Evolutionary conservation across 768 basidiomycete species (phyloP).

Genomic region (Pulveroboletus ravenelii): DNA sequence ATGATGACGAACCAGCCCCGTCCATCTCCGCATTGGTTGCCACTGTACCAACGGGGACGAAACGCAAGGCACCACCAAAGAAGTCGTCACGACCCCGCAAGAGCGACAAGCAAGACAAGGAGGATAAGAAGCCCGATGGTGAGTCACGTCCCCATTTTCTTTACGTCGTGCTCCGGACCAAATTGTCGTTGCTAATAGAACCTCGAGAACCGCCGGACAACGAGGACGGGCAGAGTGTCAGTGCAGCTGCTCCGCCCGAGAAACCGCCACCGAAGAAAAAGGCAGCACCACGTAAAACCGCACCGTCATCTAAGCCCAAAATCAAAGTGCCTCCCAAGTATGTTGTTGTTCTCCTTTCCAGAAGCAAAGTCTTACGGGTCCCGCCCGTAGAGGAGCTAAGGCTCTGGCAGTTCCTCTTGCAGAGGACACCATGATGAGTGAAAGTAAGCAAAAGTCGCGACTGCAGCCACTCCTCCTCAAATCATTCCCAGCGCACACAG

Average conservation of each 20-base stretch:
- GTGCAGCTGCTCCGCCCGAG: slow-evolving; percentile 22
- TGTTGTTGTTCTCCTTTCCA: slow-evolving; percentile 1
- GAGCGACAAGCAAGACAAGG: slow-evolving; percentile 42
- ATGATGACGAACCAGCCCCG: slow-evolving; percentile 48
- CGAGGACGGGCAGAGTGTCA: slow-evolving; percentile 18
- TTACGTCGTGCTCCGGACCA: slow-evolving; percentile 13
- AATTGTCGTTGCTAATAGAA: slow-evolving; percentile 20
- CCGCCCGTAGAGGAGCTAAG: slow-evolving; percentile 28
- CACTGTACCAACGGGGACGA: slow-evolving; percentile 36
- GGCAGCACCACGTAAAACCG: slow-evolving; percentile 39
- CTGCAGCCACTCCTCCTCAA: slow-evolving; percentile 1
- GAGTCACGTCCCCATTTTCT: slow-evolving; percentile 28
- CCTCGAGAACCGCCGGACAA: slow-evolving; percentile 27
- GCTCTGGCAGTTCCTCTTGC: slow-evolving; percentile 32
- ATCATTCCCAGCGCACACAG: slow-evolving; percentile 46
- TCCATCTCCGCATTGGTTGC: slow-evolving; percentile 26
- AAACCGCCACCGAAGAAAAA: slow-evolving; percentile 48
- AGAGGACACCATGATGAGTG: slow-evolving; percentile 55
- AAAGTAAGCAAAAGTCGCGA: slow-evolving; percentile 42
- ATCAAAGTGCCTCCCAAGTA: slow-evolving; percentile 30
- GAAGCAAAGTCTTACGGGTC: not conserved
- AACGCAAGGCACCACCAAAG: slow-evolving; percentile 44
- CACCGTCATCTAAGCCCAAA: slow-evolving; percentile 34
- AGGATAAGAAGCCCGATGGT: slow-evolving; percentile 46
- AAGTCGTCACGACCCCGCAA: slow-evolving; percentile 53